Percentiles rank a stretch among this genome's conserved stretches.
phyloP scores from a whole-genome alignment of 2,329 filamentous ascomycete species.

The Alternaria conjuncta region DNA sequence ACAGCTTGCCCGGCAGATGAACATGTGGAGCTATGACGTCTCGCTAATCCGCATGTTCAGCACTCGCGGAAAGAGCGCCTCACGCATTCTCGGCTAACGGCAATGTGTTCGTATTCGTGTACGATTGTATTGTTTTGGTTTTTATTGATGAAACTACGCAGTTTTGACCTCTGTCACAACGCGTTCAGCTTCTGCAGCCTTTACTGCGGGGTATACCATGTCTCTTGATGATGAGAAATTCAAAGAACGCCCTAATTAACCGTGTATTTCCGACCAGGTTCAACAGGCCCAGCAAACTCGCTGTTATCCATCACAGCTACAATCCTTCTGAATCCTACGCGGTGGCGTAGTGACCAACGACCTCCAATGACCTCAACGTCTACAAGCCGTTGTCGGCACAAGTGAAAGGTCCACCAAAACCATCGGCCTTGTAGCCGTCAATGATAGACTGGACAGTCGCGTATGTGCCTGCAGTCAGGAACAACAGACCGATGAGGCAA shows the following conservation, averaged over 20 bases:
- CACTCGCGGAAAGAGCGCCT: not conserved
- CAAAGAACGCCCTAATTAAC: not conserved
- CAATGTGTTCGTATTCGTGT: not conserved
- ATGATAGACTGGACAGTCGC: conserved; percentile 73
- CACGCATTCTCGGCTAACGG: not conserved
- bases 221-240: not conserved
- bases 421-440: conserved; percentile 69
- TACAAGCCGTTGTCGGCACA: conserved; percentile 73
- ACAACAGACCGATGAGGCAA: conserved; percentile 78
- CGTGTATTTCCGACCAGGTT: not conserved
- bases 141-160: not conserved
- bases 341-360: not conserved
- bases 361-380: not conserved
- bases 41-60: not conserved
- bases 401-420: conserved; percentile 75
- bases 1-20: conserved; percentile 28
- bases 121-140: not conserved
- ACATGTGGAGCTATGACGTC: conserved; percentile 17
- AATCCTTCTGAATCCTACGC: not conserved
- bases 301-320: not conserved
- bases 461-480: conserved; percentile 83
- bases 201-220: conserved; percentile 6
- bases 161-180: not conserved
- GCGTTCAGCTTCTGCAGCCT: not conserved
- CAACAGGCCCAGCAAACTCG: not conserved